Conservation (phyloP, 2,329 filamentous ascomycete species). For the Penicillium sp. region DNA sequence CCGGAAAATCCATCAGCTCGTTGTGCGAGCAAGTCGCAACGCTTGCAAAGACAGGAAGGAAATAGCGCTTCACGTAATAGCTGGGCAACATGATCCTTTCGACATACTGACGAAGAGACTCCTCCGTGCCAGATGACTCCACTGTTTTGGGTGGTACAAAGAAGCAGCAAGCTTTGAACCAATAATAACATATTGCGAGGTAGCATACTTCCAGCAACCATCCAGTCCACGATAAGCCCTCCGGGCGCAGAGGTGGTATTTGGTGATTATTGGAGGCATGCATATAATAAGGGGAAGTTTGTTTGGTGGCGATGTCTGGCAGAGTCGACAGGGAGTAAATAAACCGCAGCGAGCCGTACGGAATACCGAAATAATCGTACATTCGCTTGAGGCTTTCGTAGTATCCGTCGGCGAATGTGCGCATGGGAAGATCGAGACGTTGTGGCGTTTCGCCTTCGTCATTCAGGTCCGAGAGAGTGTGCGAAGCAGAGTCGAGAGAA, state of each 20-base stretch:
- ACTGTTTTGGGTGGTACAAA: slow-evolving; percentile 40
- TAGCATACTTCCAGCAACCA: slow-evolving; percentile 49
- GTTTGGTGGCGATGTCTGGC: not conserved
- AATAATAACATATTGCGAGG: slow-evolving; percentile 52
- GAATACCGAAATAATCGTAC: slow-evolving; percentile 56
- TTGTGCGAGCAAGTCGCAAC: slow-evolving; percentile 57
- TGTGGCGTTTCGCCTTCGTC: slow-evolving; percentile 16
- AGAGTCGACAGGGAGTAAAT: slow-evolving; percentile 53
- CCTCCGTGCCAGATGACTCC: slow-evolving; percentile 24
- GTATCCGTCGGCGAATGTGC: slow-evolving; percentile 53
- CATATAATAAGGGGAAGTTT: slow-evolving; percentile 46
- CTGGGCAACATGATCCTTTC: slow-evolving; percentile 51
- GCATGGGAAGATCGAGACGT: slow-evolving; percentile 52
- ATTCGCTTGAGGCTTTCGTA: slow-evolving; percentile 57
- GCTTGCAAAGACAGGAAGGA: slow-evolving; percentile 56
- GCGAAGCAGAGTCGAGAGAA: slow-evolving; percentile 49
- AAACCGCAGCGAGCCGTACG: slow-evolving; percentile 53
- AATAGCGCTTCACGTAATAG: slow-evolving; percentile 50
- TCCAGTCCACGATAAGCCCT: slow-evolving; percentile 29
- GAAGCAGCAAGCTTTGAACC: slow-evolving; percentile 56
- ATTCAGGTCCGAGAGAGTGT: slow-evolving; percentile 32
- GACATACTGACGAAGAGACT: slow-evolving; percentile 53
- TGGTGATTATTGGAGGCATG: slow-evolving; percentile 57
- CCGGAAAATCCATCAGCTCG: slow-evolving; percentile 53
- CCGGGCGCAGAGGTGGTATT: slow-evolving; percentile 43